Base-by-base conservation (phyloP, 2,329 filamentous ascomycete genomes). In the Hypomyces rosellus region DNA sequence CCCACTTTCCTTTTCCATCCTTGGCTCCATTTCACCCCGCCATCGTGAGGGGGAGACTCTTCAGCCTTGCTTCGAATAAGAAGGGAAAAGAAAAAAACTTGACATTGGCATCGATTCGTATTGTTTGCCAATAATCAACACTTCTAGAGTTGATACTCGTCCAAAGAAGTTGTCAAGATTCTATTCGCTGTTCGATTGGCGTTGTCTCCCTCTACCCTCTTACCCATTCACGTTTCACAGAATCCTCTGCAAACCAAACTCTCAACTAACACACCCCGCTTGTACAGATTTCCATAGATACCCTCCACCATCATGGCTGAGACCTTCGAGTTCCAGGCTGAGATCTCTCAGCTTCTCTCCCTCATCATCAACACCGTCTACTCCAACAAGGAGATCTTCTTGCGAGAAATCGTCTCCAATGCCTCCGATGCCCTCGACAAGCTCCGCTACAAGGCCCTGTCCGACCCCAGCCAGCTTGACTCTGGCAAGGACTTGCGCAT, bases 361-460 rank as follows among this genome's bases (percentile, higher is more conserved):
- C 88, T 99, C 73, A 99, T 99, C 78, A 99, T 99, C 84, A 99
- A 99, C 88, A 97, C 93, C 62, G 93, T 99, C 80, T 99, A 97
- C 84, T 96, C 91, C 65, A 99, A 99, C 87, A 99, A 99, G 84
- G 93, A 97, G 79, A 97, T 99, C 72, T 99, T 99, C 86, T 79
- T 99, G 67, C 82, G 93, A 86, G 93, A 99, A 79, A 72, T 99
- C 65, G 89, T 99, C 69, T 97, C 93, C 78, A 99, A 99, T 78
- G 86, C 87, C 70, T 97, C 92, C 67, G 93, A 99, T 86, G 93
- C 93, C 55, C 84, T 99, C 65, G 93, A 99, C 87, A 99, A 99
- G 88, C 95, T 99, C 74, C 87, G 93, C 74, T 99, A 99, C 83
- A 89, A 96, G 82, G 84, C 93, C 62, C 84, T 99, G 65, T 96